Evolutionary conservation across 2,329 filamentous ascomycete genomes (phyloP).

Genomic region (Alternaria viburni): DNA sequence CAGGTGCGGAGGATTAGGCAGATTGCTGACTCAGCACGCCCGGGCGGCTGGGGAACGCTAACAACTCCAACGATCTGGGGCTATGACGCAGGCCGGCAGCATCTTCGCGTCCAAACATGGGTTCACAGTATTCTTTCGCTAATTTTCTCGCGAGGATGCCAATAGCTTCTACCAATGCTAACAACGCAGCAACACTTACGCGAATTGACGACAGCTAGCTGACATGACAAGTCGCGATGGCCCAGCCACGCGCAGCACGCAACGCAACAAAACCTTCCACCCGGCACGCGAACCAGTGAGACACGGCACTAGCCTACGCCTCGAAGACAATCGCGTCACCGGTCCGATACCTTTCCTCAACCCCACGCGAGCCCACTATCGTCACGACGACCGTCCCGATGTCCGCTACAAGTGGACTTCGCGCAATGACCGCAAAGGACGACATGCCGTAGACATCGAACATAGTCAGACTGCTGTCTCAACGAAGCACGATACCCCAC

Average conservation of each 20-base stretch:
- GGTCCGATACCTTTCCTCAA: slow-evolving; percentile 59
- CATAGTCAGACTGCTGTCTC: slow-evolving; percentile 6
- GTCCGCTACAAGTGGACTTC: slow-evolving; percentile 50
- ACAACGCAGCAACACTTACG: not conserved
- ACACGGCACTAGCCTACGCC: slow-evolving; percentile 23
- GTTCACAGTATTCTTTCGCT: not conserved
- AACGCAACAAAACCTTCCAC: slow-evolving; percentile 39
- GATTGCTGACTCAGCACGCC: slow-evolving; percentile 4
- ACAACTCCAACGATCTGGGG: not conserved
- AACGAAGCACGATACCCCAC: slow-evolving; percentile 37
- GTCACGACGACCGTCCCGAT: slow-evolving; percentile 35
- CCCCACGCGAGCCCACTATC: slow-evolving; percentile 49
- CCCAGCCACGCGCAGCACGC: not conserved
- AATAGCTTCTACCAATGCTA: not conserved
- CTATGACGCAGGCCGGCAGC: not conserved
- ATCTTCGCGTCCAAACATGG: not conserved
- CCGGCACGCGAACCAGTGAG: slow-evolving; percentile 34
- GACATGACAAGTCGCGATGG: not conserved
- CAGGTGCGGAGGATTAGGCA: not conserved
- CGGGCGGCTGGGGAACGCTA: not conserved
- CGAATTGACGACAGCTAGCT: not conserved
- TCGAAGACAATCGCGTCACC: slow-evolving; percentile 28
- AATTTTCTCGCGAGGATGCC: not conserved
- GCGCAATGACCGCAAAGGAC: slow-evolving; percentile 53
- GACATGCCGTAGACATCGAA: slow-evolving; percentile 48